Conservation (phyloP, 2,329 filamentous ascomycete species). For the Botrytis cinerea region DNA sequence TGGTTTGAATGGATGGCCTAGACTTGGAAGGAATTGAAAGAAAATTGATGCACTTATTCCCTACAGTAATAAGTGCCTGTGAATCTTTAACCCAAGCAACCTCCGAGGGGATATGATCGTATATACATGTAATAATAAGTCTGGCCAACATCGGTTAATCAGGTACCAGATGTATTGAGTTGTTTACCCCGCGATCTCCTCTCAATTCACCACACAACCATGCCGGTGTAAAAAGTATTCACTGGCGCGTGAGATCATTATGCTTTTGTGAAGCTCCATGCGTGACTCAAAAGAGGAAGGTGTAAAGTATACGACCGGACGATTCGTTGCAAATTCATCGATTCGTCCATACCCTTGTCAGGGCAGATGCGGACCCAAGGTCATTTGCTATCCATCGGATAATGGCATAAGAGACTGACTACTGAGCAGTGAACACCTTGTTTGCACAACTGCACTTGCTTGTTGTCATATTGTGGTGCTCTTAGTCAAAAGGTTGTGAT, state of each 20-base stretch:
- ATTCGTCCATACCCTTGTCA: background rate
- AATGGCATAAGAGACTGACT: background rate
- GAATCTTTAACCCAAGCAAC: background rate
- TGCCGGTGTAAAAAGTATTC: background rate
- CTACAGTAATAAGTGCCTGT: background rate
- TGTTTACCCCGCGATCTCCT: slow-evolving; percentile 20
- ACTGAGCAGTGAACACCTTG: background rate
- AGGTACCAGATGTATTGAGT: slow-evolving; percentile 6
- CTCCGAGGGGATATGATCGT: background rate
- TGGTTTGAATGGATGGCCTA: background rate
- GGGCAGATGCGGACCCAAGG: background rate
- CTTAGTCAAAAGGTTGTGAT: slow-evolving; percentile 4
- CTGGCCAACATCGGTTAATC: slow-evolving; percentile 4
- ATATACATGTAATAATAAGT: slow-evolving; percentile 16
- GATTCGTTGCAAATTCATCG: background rate
- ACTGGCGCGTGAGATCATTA: slow-evolving; percentile 23
- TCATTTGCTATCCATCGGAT: slow-evolving; percentile 5
- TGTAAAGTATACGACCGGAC: background rate
- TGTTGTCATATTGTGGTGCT: slow-evolving; percentile 3
- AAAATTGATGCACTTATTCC: background rate
- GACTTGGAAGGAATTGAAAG: background rate
- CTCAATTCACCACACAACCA: slow-evolving; percentile 8
- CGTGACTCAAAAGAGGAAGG: background rate
- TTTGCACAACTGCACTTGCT: background rate
- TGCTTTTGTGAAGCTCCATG: background rate